These are phyloP conservation scores for Fagus sylvatica DNA, from an alignment of 306 rosid genomes.

Conservation along the genomic window DNA sequence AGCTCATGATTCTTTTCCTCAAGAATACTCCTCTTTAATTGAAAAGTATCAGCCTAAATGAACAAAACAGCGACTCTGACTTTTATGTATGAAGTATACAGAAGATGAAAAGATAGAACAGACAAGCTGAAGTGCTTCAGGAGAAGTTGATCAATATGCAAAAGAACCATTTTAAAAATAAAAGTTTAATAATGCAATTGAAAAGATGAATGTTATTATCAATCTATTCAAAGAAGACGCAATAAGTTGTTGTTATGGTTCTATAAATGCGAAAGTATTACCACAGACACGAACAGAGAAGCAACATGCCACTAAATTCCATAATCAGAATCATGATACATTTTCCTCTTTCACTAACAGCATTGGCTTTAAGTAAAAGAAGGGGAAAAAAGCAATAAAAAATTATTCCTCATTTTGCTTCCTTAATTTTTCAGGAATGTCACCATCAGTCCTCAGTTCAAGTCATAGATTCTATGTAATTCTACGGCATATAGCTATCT, in stretches of 20 bases:
- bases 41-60: conserved; percentile 21
- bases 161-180: conserved; percentile 12
- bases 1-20: conserved; percentile 57
- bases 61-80: background rate
- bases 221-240: background rate
- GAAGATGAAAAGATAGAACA: background rate
- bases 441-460: no score
- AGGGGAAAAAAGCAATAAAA: background rate
- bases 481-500: no score
- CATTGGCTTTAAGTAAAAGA: background rate
- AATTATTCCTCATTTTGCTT: background rate
- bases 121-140: background rate
- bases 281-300: no score
- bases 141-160: conserved; percentile 7
- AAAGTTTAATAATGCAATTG: background rate
- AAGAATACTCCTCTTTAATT: conserved; percentile 9
- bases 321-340: no score
- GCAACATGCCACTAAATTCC: no score
- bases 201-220: background rate
- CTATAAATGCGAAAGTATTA: background rate
- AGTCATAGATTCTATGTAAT: no score
- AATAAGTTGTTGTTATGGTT: background rate
- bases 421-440: background rate
- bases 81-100: background rate
- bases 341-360: no score